Evolutionary conservation across 2,329 filamentous ascomycete species (phyloP), one percentile per base, ranked within the genome.

Genomic region (Neonectria faginata): DNA sequence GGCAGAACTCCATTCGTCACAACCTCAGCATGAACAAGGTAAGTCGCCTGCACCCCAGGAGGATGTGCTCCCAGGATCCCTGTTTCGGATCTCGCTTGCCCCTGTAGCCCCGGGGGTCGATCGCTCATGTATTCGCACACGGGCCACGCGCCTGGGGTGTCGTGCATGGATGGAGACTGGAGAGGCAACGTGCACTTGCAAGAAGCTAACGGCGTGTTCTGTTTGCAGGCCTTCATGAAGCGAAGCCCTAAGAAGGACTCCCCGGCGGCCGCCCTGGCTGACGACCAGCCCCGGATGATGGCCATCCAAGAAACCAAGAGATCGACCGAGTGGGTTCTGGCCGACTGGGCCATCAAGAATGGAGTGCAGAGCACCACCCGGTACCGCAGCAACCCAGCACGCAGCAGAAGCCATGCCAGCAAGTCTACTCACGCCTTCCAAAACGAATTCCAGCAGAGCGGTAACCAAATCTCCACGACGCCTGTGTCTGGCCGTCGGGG

Each of bases 11-110:
- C 76, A 97, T 98, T 69, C 88, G 95, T 2, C 95, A 98, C 78
- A 98, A 98, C 72, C 83, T 98, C 8, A 97, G 93, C 52, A 97
- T 98, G 94, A 98, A 98, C 73, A 86, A 86, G 65, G 95, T 97
- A 88, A 80, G 81, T 75, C 36, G 18, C 51, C 12, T 57, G 36
- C 45, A 41, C 29, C 29, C 27, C 55, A 33, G 33, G 50, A 53
- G 53, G 29, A 62, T 64, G 51, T 50, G 62, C 41, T 65, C 60
- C 52, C 51, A 65, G 48, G 61, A 42, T 68, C 53, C 58, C 51
- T 55, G 45, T 61, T 57, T 67, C 59, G 64, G 55, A 68, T 67
- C 56, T 62, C 22, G 18, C 57, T 60, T 61, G 44, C 27, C 52
- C 58, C 57, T 62, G 60, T 59, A 41, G 25, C 31, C 4, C 50